Evolutionary conservation across 495 filamentous ascomycete genomes (phyloP).

Genomic region (Lophiostoma macrostomum): DNA sequence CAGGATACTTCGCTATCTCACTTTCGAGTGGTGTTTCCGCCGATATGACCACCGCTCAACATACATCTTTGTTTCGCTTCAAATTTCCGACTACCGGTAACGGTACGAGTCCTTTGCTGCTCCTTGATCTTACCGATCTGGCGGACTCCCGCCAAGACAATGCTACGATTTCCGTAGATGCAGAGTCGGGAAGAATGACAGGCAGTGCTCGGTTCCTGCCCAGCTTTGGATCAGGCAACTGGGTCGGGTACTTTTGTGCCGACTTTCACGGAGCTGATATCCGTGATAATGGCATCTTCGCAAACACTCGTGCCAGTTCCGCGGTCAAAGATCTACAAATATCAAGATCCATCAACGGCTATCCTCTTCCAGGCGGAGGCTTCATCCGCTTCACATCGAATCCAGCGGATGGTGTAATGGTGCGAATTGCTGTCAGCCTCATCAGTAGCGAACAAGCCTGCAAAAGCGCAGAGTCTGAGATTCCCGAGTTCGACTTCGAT

Average conservation of each 20-base stretch:
- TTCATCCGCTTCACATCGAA: constrained; percentile 28
- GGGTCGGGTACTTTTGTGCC: constrained; percentile 34
- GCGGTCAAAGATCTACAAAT: constrained; percentile 28
- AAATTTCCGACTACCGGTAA: constrained; percentile 51
- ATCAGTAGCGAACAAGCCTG: constrained; percentile 34
- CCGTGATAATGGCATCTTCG: constrained; percentile 33
- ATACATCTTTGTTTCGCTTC: constrained; percentile 67
- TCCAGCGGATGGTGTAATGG: constrained; percentile 19
- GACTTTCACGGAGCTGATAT: constrained; percentile 33
- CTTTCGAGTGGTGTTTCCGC: constrained; percentile 57
- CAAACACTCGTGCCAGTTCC: constrained; percentile 28
- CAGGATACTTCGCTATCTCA: constrained; percentile 64
- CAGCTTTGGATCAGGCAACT: constrained; percentile 33
- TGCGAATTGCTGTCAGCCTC: constrained; percentile 31
- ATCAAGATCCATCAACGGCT: constrained; percentile 27
- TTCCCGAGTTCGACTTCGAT: constrained; percentile 33
- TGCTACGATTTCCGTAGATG: constrained; percentile 31
- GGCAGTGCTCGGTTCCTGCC: constrained; percentile 32
- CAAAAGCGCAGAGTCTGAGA: constrained; percentile 31
- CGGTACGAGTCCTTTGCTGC: constrained; percentile 52
- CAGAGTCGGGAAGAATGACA: constrained; percentile 29
- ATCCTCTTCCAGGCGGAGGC: constrained; percentile 33
- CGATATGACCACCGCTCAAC: constrained; percentile 66
- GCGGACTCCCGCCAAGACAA: constrained; percentile 54
- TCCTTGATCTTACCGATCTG: constrained; percentile 68